Conservation (phyloP, 2,329 filamentous ascomycete species). For the Clonostachys solani region DNA sequence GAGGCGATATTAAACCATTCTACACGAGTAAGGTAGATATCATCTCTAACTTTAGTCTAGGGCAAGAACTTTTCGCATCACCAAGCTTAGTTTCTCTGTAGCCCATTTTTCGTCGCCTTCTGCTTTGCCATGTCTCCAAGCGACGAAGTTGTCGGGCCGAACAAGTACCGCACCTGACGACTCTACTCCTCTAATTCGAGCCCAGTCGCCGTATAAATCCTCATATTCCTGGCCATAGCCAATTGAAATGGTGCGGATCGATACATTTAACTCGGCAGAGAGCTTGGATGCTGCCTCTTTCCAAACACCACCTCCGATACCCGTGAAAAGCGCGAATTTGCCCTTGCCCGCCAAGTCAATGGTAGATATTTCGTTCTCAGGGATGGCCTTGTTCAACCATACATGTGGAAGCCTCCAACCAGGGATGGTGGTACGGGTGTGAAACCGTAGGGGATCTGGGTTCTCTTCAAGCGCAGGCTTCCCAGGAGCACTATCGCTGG, state of each 20-base stretch:
- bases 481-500: no score
- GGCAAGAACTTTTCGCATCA: no score
- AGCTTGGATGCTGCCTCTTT: slow-evolving; percentile 39
- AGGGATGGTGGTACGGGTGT: slow-evolving; percentile 21
- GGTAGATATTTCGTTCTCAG: slow-evolving; percentile 44
- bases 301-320: slow-evolving; percentile 53
- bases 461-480: no score
- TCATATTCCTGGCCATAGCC: slow-evolving; percentile 56
- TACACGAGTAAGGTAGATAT: no score
- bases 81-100: no score
- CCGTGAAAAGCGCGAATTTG: slow-evolving; percentile 43
- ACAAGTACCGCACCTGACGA: slow-evolving; percentile 55
- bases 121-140: slow-evolving; percentile 28
- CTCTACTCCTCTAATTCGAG: slow-evolving; percentile 42
- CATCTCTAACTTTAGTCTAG: no score
- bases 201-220: slow-evolving; percentile 61
- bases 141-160: slow-evolving; percentile 55
- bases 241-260: slow-evolving; percentile 44
- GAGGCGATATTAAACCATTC: no score
- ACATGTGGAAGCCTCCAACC: slow-evolving; percentile 57
- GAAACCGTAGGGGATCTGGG: no score
- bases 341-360: slow-evolving; percentile 57
- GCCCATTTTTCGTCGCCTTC: no score
- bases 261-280: slow-evolving; percentile 30
- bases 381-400: slow-evolving; percentile 50